Evolutionary conservation across 164 flowering plant genomes (phyloP), one percentile per base, ranked within the genome.

Genomic region (Vitis riparia): DNA sequence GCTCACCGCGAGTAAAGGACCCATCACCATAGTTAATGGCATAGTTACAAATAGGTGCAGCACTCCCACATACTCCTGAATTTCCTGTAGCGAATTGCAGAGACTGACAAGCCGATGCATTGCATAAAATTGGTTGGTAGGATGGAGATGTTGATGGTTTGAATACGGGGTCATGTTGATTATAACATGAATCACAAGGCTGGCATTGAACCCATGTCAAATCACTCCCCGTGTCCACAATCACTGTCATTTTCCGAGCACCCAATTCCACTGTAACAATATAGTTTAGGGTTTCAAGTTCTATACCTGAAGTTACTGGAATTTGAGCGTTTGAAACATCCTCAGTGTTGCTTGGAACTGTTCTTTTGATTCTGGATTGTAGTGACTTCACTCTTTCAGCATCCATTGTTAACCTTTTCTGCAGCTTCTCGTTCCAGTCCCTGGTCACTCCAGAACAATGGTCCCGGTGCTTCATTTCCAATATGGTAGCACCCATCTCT

Each of bases 201-300:
- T 80, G 77, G 78, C 98, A 94, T 77, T 94, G 98, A 49, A 89
- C 85, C 98, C 98, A 94, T 11, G 96, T 91, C 14, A 94, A 74
- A 51, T 91, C 96, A 52, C 96, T 90, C 48, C 98, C 97, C 0
- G 98, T 94, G 76, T 94, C 98, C 1, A 91, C 84, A n/a, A 90
- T 87, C 27, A 91, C 82, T 1, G 89, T 84, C 82, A 84, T 71
- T 7, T 86, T 77, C 58, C 63, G 75, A 15, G 81, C 81, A 3
- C 97, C 98, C 27, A 93, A 62, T 67, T 79, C 79, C 6, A 90
- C 64, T 15, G 83, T 80, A 19, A 88, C 88, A 14, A 91, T 75
- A 83, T 91, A 93, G 82, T 93, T 91, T 2, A 93, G 81, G 9
- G 86, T 88, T 53, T 87, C 81, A 12, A 91, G 80, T 47, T 74